phyloP scores from a whole-genome alignment of 345 rosid genomes.

The Noccaea caerulescens region DNA sequence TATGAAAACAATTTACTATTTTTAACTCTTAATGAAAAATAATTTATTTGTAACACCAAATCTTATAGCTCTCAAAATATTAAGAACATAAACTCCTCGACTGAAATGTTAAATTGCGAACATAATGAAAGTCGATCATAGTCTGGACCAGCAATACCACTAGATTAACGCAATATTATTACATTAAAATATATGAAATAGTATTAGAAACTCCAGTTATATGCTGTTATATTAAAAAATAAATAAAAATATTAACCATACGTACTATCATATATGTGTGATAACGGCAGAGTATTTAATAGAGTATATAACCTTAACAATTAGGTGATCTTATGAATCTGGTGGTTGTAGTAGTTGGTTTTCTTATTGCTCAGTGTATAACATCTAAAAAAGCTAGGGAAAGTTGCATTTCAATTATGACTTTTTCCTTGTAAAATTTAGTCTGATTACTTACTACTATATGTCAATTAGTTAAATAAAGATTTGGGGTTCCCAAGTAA shows the following conservation, averaged over 20 bases:
- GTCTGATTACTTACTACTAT: constrained; percentile 10
- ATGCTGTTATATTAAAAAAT: neutral
- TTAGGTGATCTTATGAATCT: constrained; percentile 29
- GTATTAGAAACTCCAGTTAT: neutral
- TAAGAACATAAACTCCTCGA: neutral
- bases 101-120: neutral
- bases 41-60: neutral
- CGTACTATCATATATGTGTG: neutral
- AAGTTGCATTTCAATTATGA: constrained; percentile 2
- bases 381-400: constrained; percentile 9
- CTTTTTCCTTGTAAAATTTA: neutral
- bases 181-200: neutral
- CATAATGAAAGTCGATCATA: neutral
- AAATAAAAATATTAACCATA: neutral
- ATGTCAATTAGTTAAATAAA: constrained; percentile 20
- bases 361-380: constrained; percentile 29
- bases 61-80: neutral
- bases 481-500: constrained; percentile 42
- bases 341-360: constrained; percentile 20
- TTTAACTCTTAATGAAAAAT: neutral
- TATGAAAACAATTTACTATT: neutral
- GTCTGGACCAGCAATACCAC: neutral
- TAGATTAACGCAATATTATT: neutral
- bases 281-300: constrained; percentile 7
- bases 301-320: constrained; percentile 22